These are phyloP conservation scores for Nothophytophthora sp. DNA, from an alignment of 352 stramenopile genomes.

Conservation along the genomic window DNA sequence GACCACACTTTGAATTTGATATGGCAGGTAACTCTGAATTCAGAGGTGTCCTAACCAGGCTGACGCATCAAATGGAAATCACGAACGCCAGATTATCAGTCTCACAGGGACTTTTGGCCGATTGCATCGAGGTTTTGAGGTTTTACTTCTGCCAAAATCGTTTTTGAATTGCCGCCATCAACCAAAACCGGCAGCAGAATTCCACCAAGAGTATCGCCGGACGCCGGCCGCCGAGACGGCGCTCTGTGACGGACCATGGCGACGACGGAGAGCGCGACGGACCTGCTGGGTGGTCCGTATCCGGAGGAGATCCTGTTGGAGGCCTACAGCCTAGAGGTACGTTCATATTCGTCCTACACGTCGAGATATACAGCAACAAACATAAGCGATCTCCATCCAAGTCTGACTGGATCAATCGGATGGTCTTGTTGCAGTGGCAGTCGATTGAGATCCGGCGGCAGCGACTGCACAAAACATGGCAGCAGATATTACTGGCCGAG, in stretches of 20 bases:
- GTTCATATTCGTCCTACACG: neutral
- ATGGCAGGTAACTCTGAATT: slow-evolving; percentile 2
- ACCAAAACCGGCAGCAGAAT: too few relatives aligned
- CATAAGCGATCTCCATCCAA: too few relatives aligned
- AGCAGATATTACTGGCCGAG: slow-evolving; percentile 49
- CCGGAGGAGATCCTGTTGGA: slow-evolving; percentile 63
- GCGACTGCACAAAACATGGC: slow-evolving; percentile 58
- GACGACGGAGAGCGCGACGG: slow-evolving; percentile 13
- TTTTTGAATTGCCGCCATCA: neutral
- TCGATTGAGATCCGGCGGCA: slow-evolving; percentile 56
- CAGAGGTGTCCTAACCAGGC: neutral
- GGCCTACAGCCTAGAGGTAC: slow-evolving; percentile 62
- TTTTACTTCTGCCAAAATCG: neutral
- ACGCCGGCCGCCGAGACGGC: too few relatives aligned
- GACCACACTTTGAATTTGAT: slow-evolving; percentile 5
- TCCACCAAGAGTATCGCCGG: too few relatives aligned
- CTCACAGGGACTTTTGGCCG: neutral
- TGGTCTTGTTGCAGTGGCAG: slow-evolving; percentile 43
- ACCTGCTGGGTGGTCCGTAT: slow-evolving; percentile 13
- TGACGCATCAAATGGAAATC: neutral
- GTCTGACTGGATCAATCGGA: neutral
- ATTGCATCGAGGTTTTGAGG: neutral
- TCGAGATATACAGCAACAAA: neutral
- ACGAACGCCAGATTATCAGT: neutral
- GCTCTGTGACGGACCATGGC: slow-evolving; percentile 22